phyloP scores from a whole-genome alignment of 495 filamentous ascomycete species.

The Immersiella caudata region DNA sequence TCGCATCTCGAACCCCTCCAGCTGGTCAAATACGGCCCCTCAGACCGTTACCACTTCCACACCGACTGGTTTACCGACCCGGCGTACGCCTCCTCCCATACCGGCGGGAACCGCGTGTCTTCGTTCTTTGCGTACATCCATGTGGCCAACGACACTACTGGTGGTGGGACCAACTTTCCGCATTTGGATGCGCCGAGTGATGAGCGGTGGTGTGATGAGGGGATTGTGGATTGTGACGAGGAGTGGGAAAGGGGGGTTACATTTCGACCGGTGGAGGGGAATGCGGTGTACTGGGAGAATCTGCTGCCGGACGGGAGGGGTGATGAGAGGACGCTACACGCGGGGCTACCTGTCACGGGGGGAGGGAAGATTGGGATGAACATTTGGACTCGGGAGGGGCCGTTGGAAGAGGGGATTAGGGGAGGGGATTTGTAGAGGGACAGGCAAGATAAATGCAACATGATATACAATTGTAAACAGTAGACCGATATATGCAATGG shows the following conservation, averaged over 20 bases:
- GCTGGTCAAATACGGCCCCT: slow-evolving; percentile 54
- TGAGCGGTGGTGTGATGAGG: slow-evolving; percentile 58
- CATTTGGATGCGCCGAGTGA: slow-evolving; percentile 40
- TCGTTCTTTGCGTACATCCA: slow-evolving; percentile 62
- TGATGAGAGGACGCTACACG: slow-evolving; percentile 69
- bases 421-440: slow-evolving; percentile 34
- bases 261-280: slow-evolving; percentile 67
- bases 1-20: slow-evolving; percentile 56
- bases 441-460: no score
- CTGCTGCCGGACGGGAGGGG: slow-evolving; percentile 58
- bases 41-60: slow-evolving; percentile 56
- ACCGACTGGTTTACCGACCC: slow-evolving; percentile 59
- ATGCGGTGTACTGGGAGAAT: slow-evolving; percentile 80
- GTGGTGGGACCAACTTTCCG: slow-evolving; percentile 63
- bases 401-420: slow-evolving; percentile 39
- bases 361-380: slow-evolving; percentile 82
- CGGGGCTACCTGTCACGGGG: slow-evolving; percentile 65
- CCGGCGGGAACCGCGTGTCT: slow-evolving; percentile 53
- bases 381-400: slow-evolving; percentile 64
- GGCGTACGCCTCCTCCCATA: slow-evolving; percentile 38
- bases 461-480: background rate
- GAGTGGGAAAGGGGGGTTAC: slow-evolving; percentile 61
- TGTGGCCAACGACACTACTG: slow-evolving; percentile 49
- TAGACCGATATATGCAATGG: background rate
- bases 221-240: slow-evolving; percentile 60